Conservation (phyloP, 345 rosid genomes). For the Ricinus communis region DNA sequence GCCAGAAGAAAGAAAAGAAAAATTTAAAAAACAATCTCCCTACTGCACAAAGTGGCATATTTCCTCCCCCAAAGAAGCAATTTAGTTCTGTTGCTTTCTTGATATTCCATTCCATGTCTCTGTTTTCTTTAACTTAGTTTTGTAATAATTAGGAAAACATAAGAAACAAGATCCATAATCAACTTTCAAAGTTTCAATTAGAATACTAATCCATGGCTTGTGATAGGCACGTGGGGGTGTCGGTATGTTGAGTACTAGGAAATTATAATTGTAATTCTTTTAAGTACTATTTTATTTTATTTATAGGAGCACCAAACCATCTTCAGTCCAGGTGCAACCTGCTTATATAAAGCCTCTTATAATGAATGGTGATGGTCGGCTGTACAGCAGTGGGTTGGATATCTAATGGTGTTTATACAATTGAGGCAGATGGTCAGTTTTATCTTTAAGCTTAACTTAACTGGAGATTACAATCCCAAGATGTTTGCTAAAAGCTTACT, state of each 20-base stretch:
- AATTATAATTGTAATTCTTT: background rate
- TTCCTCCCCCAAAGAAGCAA: background rate
- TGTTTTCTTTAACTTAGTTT: background rate
- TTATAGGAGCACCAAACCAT: no score
- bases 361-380: background rate
- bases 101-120: background rate
- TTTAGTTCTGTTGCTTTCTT: background rate
- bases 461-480: background rate
- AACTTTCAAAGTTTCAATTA: slow-evolving; percentile 19
- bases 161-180: slow-evolving; percentile 6
- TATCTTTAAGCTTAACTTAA: no score
- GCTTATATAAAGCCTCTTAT: background rate
- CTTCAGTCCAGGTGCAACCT: background rate
- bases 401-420: no score
- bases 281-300: background rate
- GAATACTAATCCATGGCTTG: slow-evolving; percentile 5
- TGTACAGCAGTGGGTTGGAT: no score
- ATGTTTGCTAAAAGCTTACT: background rate
- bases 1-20: no score
- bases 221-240: slow-evolving; percentile 27
- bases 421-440: no score
- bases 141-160: background rate
- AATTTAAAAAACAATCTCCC: background rate
- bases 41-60: background rate
- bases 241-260: background rate